These are phyloP conservation scores for Luffa aegyptiaca DNA, from an alignment of 306 rosid genomes.

Conservation along the genomic window DNA sequence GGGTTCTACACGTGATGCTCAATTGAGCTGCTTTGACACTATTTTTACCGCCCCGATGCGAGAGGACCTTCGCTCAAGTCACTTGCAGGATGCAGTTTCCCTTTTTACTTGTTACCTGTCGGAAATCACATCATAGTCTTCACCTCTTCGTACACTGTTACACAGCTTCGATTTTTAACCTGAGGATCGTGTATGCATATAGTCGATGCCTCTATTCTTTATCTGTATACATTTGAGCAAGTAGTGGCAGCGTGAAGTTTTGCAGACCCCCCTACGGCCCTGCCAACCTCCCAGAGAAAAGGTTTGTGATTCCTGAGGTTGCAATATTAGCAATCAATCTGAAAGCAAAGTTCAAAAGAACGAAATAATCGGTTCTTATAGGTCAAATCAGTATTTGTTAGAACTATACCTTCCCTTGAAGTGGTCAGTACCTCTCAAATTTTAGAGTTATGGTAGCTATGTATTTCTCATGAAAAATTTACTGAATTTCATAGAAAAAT, in stretches of 20 bases:
- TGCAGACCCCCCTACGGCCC: not conserved
- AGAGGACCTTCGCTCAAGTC: constrained; percentile 64
- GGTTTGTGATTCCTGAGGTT: not conserved
- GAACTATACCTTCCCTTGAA: not conserved
- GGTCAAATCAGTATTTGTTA: not conserved
- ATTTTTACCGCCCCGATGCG: constrained; percentile 70
- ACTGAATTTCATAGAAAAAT: not conserved
- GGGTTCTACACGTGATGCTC: constrained; percentile 52
- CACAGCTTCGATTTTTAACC: not conserved
- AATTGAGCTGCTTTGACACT: constrained; percentile 70
- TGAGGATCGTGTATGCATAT: not conserved
- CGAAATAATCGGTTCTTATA: not conserved
- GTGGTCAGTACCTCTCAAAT: not conserved
- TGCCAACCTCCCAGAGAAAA: not conserved
- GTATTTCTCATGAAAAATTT: not conserved
- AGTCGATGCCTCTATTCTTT: not conserved
- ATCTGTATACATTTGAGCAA: not conserved
- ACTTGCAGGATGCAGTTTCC: constrained; percentile 70
- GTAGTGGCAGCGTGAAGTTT: not conserved
- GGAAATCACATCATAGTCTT: constrained; percentile 44
- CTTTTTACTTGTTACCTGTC: constrained; percentile 72
- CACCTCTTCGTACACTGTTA: not conserved
- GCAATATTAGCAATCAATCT: not conserved
- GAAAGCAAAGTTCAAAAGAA: not conserved
- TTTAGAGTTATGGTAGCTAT: not conserved